Evolutionary conservation across 495 filamentous ascomycete genomes (phyloP).

Genomic region (Podospora tetraspora): DNA sequence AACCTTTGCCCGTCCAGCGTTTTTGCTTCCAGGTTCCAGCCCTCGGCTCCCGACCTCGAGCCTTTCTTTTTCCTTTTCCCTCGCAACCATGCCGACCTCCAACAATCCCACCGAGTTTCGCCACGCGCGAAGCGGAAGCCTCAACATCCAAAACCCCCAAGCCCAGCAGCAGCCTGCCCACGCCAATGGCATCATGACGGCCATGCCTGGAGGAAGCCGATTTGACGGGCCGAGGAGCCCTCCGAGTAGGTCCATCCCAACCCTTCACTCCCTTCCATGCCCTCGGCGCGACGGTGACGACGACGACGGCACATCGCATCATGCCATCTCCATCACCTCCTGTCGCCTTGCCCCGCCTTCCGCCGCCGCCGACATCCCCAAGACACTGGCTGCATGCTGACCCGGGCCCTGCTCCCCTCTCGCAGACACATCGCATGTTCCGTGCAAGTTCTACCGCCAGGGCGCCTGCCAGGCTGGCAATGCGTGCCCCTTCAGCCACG

Average conservation of each 20-base stretch:
- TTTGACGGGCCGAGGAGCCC: constrained; percentile 75
- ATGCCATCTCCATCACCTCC: background rate
- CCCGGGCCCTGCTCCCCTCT: background rate
- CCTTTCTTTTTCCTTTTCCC: background rate
- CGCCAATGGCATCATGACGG: constrained; percentile 31
- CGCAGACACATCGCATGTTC: constrained; percentile 91
- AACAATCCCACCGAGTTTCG: constrained; percentile 44
- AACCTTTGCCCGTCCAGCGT: constrained; percentile 3
- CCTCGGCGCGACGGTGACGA: background rate
- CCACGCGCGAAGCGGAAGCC: constrained; percentile 48
- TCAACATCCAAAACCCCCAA: constrained; percentile 45
- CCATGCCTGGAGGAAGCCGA: constrained; percentile 41
- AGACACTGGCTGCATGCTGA: constrained; percentile 11
- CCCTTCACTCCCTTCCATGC: background rate
- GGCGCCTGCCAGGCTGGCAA: constrained; percentile 94
- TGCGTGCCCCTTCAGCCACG: constrained; percentile 94
- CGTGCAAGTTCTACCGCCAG: constrained; percentile 98
- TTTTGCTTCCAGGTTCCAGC: background rate
- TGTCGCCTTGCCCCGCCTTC: background rate
- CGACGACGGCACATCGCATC: background rate
- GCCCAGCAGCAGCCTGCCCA: constrained; percentile 10
- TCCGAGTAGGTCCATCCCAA: constrained; percentile 56
- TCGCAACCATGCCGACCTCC: constrained; percentile 26
- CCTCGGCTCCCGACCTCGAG: background rate
- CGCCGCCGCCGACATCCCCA: background rate